phyloP scores from a whole-genome alignment of 176 grass and related monocot genomes.

The Bromus sterilis region DNA sequence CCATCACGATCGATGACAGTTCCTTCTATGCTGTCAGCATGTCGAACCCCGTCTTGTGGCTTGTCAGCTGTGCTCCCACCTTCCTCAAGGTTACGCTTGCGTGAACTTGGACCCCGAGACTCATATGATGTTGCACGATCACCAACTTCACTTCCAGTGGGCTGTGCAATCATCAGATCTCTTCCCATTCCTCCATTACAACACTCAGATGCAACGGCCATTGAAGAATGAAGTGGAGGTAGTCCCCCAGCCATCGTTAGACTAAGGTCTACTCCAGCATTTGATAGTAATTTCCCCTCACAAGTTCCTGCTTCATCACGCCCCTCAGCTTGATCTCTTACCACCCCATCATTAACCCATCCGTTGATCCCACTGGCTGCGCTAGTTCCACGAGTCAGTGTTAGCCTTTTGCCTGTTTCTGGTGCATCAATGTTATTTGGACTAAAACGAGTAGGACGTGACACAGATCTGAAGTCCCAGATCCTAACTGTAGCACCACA shows the following conservation, averaged over 20 bases:
- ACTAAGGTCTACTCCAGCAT: slow-evolving; percentile 83
- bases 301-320: slow-evolving; percentile 63
- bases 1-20: slow-evolving; percentile 85
- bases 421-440: slow-evolving; percentile 54
- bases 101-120: slow-evolving; percentile 80
- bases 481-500: slow-evolving; percentile 88
- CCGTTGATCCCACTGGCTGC: slow-evolving; percentile 89
- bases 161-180: slow-evolving; percentile 94
- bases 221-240: slow-evolving; percentile 45
- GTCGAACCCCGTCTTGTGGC: slow-evolving; percentile 59
- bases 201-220: slow-evolving; percentile 34
- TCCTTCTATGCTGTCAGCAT: slow-evolving; percentile 89
- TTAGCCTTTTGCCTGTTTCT: slow-evolving; percentile 64
- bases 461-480: slow-evolving; percentile 61
- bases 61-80: slow-evolving; percentile 97
- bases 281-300: slow-evolving; percentile 64
- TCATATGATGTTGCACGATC: slow-evolving; percentile 88
- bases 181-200: slow-evolving; percentile 76
- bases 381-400: slow-evolving; percentile 64
- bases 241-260: slow-evolving; percentile 88
- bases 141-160: slow-evolving; percentile 96
- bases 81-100: slow-evolving; percentile 94
- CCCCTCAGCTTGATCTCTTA: slow-evolving; percentile 63
- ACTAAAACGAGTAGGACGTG: slow-evolving; percentile 52
- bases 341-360: slow-evolving; percentile 52